A percentile compares a stretch with the other conserved stretches of the same genome.
Evolutionary conservation across 805 yeast genomes (phyloP).

Genomic region (Candida silvicultrix): DNA sequence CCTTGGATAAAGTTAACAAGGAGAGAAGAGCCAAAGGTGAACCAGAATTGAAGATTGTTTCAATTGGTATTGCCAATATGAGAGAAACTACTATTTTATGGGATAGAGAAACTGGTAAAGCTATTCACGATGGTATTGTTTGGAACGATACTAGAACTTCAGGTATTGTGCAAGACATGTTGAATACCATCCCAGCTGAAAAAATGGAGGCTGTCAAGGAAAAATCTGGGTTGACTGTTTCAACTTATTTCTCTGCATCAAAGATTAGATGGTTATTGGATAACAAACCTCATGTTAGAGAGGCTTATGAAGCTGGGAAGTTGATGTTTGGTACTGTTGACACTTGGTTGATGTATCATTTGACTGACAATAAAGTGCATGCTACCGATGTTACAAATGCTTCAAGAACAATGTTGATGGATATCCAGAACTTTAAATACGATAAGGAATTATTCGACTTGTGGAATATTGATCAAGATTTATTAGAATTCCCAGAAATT

Average conservation of each 20-base stretch:
- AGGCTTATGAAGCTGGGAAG: conserved; percentile 68
- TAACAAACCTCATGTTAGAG: conserved; percentile 59
- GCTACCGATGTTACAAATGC: conserved; percentile 91
- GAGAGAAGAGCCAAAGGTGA: conserved; percentile 35
- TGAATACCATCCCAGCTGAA: conserved; percentile 44
- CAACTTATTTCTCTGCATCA: conserved; percentile 88
- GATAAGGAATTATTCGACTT: conserved; percentile 69
- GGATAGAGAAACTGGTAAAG: conserved; percentile 72
- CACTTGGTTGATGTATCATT: conserved; percentile 85
- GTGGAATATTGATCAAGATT: conserved; percentile 71
- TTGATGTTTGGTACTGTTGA: conserved; percentile 93
- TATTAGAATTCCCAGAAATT: conserved; percentile 67
- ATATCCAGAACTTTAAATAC: conserved; percentile 66
- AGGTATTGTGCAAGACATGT: conserved; percentile 58
- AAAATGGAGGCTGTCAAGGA: conserved; percentile 51
- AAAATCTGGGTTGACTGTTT: conserved; percentile 79
- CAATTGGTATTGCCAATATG: conserved; percentile 92
- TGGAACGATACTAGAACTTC: conserved; percentile 95
- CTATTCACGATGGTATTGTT: conserved; percentile 84
- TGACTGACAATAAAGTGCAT: conserved; percentile 63
- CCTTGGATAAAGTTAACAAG: conserved; percentile 51
- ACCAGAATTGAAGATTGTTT: conserved; percentile 55
- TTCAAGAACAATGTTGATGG: conserved; percentile 85
- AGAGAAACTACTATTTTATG: conserved; percentile 90
- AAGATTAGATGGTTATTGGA: conserved; percentile 87